phyloP scores from a whole-genome alignment of 2,329 filamentous ascomycete species.

The Dothideomycetes sp. region DNA sequence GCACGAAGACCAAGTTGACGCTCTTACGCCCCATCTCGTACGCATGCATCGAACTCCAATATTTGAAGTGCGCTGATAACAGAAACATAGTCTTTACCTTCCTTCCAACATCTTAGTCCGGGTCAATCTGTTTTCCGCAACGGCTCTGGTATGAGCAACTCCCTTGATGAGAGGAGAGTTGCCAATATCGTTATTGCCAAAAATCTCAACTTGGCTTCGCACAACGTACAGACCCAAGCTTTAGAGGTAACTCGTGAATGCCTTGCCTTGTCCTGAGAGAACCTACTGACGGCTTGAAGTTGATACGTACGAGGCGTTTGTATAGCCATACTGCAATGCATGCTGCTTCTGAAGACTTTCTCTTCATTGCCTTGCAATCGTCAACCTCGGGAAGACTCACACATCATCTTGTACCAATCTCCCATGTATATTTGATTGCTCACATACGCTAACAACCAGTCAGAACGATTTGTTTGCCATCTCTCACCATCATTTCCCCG shows the following conservation, averaged over 20 bases:
- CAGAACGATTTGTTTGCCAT: slow-evolving; percentile 75
- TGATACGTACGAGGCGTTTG: slow-evolving; percentile 69
- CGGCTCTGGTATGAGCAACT: slow-evolving; percentile 8
- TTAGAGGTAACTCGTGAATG: slow-evolving; percentile 30
- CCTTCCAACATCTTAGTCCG: slow-evolving; percentile 2
- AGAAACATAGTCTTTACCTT: neutral
- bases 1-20: neutral
- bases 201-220: slow-evolving; percentile 63
- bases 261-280: slow-evolving; percentile 17
- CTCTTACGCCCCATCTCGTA: too few species aligned
- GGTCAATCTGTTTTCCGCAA: slow-evolving; percentile 3
- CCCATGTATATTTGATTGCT: neutral
- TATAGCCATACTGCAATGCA: slow-evolving; percentile 66
- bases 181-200: slow-evolving; percentile 76
- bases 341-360: slow-evolving; percentile 62
- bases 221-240: slow-evolving; percentile 71
- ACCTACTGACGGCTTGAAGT: slow-evolving; percentile 32
- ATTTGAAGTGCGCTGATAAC: too few species aligned
- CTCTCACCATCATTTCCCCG: slow-evolving; percentile 68
- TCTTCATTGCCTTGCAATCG: slow-evolving; percentile 66
- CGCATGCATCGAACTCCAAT: too few species aligned
- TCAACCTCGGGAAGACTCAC: slow-evolving; percentile 25
- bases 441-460: neutral
- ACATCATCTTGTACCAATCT: slow-evolving; percentile 24
- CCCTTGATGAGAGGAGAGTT: slow-evolving; percentile 44